phyloP scores from a whole-genome alignment of 106 monocot species.

The Iris macrosiphon region DNA sequence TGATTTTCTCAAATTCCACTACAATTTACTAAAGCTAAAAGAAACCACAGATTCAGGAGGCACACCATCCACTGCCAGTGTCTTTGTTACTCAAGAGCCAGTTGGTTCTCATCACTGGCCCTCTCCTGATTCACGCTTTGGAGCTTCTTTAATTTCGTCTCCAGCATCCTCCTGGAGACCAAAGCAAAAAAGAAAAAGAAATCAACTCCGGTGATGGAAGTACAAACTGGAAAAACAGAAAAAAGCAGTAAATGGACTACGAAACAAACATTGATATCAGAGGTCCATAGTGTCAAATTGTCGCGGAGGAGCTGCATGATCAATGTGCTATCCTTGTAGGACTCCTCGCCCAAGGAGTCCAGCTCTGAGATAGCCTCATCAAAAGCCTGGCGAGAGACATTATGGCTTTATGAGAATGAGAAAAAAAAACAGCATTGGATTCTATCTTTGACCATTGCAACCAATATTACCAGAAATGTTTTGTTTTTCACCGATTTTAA shows the following conservation, averaged over 20 bases:
- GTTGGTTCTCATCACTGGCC: too few relatives aligned
- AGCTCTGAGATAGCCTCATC: constrained; percentile 49
- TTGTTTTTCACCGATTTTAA: too few relatives aligned
- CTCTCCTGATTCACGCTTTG: constrained; percentile 19
- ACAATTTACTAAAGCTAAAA: too few relatives aligned
- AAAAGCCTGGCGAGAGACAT: constrained; percentile 18
- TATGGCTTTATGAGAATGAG: too few relatives aligned
- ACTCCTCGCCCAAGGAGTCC: constrained; percentile 42
- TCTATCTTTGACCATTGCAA: too few relatives aligned
- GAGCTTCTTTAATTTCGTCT: constrained; percentile 31
- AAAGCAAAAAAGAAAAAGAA: not conserved
- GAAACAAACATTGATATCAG: constrained; percentile 26
- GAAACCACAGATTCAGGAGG: too few relatives aligned
- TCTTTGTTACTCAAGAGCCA: too few relatives aligned
- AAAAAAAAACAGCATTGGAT: too few relatives aligned
- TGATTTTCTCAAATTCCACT: too few relatives aligned
- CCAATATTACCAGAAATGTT: too few relatives aligned
- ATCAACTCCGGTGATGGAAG: not conserved
- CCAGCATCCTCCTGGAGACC: constrained; percentile 21
- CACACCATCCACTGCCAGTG: too few relatives aligned
- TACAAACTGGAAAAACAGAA: not conserved
- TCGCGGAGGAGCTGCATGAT: constrained; percentile 42
- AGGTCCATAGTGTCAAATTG: constrained; percentile 36
- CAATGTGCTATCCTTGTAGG: constrained; percentile 52
- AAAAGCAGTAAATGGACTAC: not conserved